Evolutionary conservation across 768 basidiomycete genomes (phyloP), one percentile per base, ranked within the genome.

Genomic region (Lentinula sp.): DNA sequence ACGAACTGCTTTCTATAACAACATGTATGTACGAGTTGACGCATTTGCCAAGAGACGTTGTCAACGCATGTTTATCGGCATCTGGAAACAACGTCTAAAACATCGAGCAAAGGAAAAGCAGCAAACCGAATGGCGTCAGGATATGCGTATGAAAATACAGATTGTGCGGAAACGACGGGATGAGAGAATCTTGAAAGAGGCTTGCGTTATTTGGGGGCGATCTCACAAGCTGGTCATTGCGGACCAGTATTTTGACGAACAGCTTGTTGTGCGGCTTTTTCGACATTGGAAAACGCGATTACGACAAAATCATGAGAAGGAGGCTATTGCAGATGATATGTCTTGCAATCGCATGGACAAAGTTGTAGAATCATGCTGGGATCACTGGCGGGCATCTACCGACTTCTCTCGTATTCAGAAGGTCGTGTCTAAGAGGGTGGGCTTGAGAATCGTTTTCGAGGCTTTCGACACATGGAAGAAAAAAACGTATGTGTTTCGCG

Each of bases 91-190:
- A 32, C 81, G 74, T 64, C 70, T 84, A 3, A 81, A 78, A 61
- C 64, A 67, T 32, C 82, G 73, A 63, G 70, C 84, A 4, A 82
- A 78, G 63, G 78, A 84, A 66, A 84, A 78, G 66, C 77, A 80
- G 66, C 85, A 86, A 66, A 68, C 74, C 23, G 76, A 78, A 60
- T 90, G 87, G 87, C 81, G 85, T 35, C 74, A 81, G 52, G 86
- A 82, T 55, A 91, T 91, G 88, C 86, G 88, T 33, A 66, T 74
- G 63, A 87, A 82, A 68, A 90, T 91, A 84, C 84, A 82, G 66
- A 69, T 71, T 10, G 74, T 88, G 37, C 83, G 82, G 64, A 82
- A 82, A 62, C 84, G 74, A 62, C 78, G 79, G 60, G 86, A 89
- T 33, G 61, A 66, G 5, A 79, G 80, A 65, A 67, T 90, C 49